Evolutionary conservation across 2,329 filamentous ascomycete species (phyloP).

Genomic region (Exophiala sideris): DNA sequence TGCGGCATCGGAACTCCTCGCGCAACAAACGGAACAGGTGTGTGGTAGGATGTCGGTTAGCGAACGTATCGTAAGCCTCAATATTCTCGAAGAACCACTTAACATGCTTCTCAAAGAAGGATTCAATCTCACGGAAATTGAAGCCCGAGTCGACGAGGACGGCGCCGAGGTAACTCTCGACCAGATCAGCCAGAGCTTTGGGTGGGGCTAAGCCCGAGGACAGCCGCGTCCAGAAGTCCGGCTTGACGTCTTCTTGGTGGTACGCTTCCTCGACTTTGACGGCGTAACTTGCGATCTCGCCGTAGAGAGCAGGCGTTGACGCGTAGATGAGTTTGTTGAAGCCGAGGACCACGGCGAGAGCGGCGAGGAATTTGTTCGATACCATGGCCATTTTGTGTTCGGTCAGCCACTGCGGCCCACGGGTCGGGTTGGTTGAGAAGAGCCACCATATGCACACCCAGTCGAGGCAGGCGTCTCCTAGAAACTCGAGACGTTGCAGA

Average conservation of each 20-base stretch:
- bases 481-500: constrained; percentile 88
- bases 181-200: constrained; percentile 71
- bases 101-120: constrained; percentile 74
- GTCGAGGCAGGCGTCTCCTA: constrained; percentile 85
- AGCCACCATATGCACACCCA: constrained; percentile 80
- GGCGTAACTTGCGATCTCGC: constrained; percentile 38
- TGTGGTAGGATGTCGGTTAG: constrained; percentile 80
- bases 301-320: constrained; percentile 30
- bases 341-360: constrained; percentile 71
- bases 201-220: constrained; percentile 36
- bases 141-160: constrained; percentile 88
- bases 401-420: constrained; percentile 93
- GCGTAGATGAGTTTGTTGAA: constrained; percentile 70
- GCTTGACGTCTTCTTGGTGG: constrained; percentile 31
- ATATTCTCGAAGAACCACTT: constrained; percentile 81
- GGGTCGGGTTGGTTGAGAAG: constrained; percentile 70
- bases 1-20: constrained; percentile 61
- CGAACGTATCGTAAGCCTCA: constrained; percentile 80
- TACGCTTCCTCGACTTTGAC: constrained; percentile 50
- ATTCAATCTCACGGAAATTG: constrained; percentile 67
- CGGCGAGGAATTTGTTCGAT: constrained; percentile 88
- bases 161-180: constrained; percentile 86
- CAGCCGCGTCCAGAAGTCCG: constrained; percentile 43
- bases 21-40: constrained; percentile 64
- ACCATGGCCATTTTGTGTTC: constrained; percentile 99